Evolutionary conservation across 2,329 filamentous ascomycete genomes (phyloP).

Genomic region (Neopestalotiopsis clavispora): DNA sequence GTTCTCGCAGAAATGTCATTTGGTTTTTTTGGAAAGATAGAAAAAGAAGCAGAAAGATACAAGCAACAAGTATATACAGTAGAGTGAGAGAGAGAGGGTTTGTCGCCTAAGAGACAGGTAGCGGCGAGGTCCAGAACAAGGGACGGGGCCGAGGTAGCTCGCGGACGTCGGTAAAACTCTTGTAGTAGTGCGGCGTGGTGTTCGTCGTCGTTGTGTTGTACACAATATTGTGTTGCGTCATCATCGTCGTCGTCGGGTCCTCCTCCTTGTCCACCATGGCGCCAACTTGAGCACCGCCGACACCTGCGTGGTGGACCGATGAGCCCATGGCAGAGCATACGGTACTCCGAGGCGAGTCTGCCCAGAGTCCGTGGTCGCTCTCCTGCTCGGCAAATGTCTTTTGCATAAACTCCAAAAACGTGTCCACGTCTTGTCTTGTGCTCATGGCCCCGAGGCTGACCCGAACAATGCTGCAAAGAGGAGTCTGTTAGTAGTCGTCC

Average conservation of each 20-base stretch:
- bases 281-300: too few species aligned
- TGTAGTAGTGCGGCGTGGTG: not conserved
- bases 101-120: not conserved
- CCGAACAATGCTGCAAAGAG: conserved; percentile 55
- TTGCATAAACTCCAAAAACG: conserved; percentile 51
- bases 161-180: conserved; percentile 17
- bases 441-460: conserved; percentile 68
- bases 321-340: conserved; percentile 4
- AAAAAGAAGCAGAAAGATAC: too few species aligned
- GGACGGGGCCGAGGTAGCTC: conserved; percentile 19
- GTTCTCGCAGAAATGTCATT: not conserved
- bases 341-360: conserved; percentile 8
- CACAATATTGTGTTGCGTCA: not conserved
- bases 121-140: not conserved
- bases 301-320: not conserved
- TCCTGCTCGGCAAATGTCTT: conserved; percentile 38
- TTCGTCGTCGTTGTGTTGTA: not conserved
- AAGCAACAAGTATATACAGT: too few species aligned
- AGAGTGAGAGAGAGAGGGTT: too few species aligned
- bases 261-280: too few species aligned
- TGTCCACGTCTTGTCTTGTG: conserved; percentile 57
- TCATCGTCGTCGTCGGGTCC: too few species aligned
- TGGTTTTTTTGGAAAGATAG: not conserved
- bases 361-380: conserved; percentile 15
- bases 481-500: not conserved